Conservation (phyloP, 2,329 filamentous ascomycete genomes). For the Aureobasidium sp. region DNA sequence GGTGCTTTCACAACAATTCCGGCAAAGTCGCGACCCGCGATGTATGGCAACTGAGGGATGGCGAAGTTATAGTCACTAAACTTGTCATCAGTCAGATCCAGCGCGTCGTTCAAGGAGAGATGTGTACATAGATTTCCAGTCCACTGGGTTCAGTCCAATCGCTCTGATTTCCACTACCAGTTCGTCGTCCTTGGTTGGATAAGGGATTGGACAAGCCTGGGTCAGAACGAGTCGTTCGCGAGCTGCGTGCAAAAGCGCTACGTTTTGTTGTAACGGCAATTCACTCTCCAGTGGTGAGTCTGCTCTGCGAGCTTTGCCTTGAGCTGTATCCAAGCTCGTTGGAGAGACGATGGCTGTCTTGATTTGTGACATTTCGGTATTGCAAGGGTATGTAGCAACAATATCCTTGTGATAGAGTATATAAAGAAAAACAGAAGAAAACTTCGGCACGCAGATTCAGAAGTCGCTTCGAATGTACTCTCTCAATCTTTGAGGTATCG, state of each 20-base stretch:
- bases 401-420: neutral
- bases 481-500: neutral
- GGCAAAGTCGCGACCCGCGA: constrained; percentile 61
- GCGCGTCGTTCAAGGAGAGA: neutral
- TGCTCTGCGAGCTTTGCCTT: neutral
- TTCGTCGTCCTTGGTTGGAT: constrained; percentile 31
- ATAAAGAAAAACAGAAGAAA: neutral
- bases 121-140: constrained; percentile 63
- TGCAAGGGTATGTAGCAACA: neutral
- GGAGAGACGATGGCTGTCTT: neutral
- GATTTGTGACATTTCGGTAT: neutral
- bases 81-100: neutral
- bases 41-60: constrained; percentile 57
- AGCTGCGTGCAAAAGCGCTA: neutral
- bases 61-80: constrained; percentile 60
- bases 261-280: neutral
- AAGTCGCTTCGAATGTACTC: neutral
- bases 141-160: constrained; percentile 68
- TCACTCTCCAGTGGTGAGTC: neutral
- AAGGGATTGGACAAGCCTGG: neutral
- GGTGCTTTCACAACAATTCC: constrained; percentile 50
- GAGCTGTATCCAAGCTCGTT: neutral
- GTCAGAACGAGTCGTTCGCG: neutral
- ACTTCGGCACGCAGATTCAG: neutral
- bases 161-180: constrained; percentile 54